Evolutionary conservation across 1,139 yeast species (phyloP).

Genomic region (Geotrichum restrictum): DNA sequence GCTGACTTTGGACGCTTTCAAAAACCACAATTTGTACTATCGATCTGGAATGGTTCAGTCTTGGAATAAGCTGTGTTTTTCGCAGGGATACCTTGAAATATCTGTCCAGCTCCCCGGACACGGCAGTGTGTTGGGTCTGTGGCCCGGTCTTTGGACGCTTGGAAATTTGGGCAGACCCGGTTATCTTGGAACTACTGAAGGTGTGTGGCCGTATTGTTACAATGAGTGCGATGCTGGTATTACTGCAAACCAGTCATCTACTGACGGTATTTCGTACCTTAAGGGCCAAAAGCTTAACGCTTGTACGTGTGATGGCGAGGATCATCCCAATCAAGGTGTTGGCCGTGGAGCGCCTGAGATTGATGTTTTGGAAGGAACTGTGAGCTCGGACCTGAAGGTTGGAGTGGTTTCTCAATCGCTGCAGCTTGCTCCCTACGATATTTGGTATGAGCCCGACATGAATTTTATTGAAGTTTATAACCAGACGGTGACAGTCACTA

Average conservation of each 20-base stretch:
- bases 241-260: slow-evolving; percentile 79
- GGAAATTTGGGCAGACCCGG: slow-evolving; percentile 88
- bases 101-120: slow-evolving; percentile 69
- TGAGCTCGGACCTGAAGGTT: slow-evolving; percentile 38
- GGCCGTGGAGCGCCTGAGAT: slow-evolving; percentile 93
- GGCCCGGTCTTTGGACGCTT: slow-evolving; percentile 92
- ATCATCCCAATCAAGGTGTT: slow-evolving; percentile 71
- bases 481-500: slow-evolving; percentile 59
- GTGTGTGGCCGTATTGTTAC: slow-evolving; percentile 88
- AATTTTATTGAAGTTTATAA: slow-evolving; percentile 64
- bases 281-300: slow-evolving; percentile 70
- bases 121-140: slow-evolving; percentile 66
- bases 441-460: slow-evolving; percentile 82
- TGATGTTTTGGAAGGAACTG: slow-evolving; percentile 76
- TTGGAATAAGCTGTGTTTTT: slow-evolving; percentile 80
- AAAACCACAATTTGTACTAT: slow-evolving; percentile 67
- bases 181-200: slow-evolving; percentile 70
- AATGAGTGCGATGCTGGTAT: slow-evolving; percentile 81
- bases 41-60: slow-evolving; percentile 81
- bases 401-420: slow-evolving; percentile 79
- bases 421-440: slow-evolving; percentile 81
- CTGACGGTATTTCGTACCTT: slow-evolving; percentile 73
- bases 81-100: slow-evolving; percentile 68
- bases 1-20: slow-evolving; percentile 67
- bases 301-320: slow-evolving; percentile 72